phyloP scores from a whole-genome alignment of 148 eudicot species.

The Heliamphora exappendiculata region DNA sequence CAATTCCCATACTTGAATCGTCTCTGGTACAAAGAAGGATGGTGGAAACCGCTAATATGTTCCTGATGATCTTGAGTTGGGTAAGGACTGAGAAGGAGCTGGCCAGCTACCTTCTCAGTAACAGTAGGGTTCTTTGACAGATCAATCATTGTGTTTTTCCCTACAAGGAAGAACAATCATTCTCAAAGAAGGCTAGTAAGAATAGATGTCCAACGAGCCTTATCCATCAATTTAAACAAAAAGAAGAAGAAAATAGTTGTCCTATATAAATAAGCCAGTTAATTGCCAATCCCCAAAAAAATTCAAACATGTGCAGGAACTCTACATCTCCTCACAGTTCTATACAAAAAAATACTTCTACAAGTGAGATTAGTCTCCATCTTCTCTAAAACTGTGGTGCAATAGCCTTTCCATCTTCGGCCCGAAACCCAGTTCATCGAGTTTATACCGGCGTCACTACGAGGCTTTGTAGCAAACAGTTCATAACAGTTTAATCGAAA shows the following conservation, averaged over 20 bases:
- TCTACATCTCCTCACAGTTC: not conserved
- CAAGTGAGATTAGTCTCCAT: not conserved
- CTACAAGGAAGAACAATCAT: not conserved
- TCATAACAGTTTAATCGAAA: not conserved
- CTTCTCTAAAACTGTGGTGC: not conserved
- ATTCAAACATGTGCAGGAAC: not conserved
- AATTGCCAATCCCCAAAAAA: not conserved
- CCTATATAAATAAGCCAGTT: not conserved
- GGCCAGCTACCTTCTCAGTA: constrained; percentile 11
- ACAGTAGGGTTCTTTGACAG: constrained; percentile 4
- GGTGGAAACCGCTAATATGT: not conserved
- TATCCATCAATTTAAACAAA: not conserved
- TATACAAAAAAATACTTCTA: not conserved
- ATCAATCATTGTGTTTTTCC: constrained; percentile 8
- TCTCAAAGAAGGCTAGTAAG: not conserved
- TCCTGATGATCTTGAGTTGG: not conserved
- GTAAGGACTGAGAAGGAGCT: constrained; percentile 1
- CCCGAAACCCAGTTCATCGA: not conserved
- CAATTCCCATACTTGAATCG: constrained; percentile 19
- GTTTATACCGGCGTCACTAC: not conserved
- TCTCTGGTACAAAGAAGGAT: constrained; percentile 11
- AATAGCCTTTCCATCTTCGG: not conserved
- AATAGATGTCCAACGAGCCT: not conserved
- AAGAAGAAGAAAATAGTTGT: not conserved
- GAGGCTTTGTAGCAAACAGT: not conserved